Evolutionary conservation across 371 early-diverging fungal genomes (phyloP), one percentile per base, ranked within the genome.

Genomic region (Mucor circinelloides): DNA sequence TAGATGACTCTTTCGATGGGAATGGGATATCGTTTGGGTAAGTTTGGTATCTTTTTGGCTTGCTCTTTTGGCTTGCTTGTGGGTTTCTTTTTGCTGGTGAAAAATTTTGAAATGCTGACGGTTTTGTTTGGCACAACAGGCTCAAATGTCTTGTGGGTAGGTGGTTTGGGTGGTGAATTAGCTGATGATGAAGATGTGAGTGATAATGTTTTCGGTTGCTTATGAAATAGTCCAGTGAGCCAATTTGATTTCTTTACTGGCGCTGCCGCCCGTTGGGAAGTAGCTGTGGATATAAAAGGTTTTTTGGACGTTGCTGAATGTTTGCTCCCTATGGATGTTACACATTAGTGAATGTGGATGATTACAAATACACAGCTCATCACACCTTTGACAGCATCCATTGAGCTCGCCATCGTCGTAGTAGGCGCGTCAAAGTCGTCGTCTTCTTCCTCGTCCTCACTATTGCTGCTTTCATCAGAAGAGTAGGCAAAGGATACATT

Each of bases 11-110:
- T 9, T 15, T 52, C 52, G 13, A 52, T 52, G 13, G 52, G 52
- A 9, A 52, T 52, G 27, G 52, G 52, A 52, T 52, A 52, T 52
- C 52, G 52, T 52, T 52, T 52, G 15, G 52, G 52, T 13, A 52
- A 27, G 15, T 12, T 21, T 27, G 52, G 52, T 52, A 52, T 52
- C 15, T 8, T 52, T 52, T 25, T 27, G 17, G 40, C 40, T 52
- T 52, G 52, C 27, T 46, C 46, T 21, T 46, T 52, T 27, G 52
- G 52, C 52, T 52, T 27, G 52, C 3, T 19, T 3, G 52, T 23
- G 6, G 23, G 52, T 27, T 52, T 52, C 52, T 52, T 52, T 27
- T 52, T 52, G 27, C 9, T 21, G 2, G 21, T 8, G 21, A 52
- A 52, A 15, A 52, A 27, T 2, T 27, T 9, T 52, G 52, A 27